Evolutionary conservation across 768 basidiomycete species (phyloP).

Genomic region (Candolleomyces efflorescens): DNA sequence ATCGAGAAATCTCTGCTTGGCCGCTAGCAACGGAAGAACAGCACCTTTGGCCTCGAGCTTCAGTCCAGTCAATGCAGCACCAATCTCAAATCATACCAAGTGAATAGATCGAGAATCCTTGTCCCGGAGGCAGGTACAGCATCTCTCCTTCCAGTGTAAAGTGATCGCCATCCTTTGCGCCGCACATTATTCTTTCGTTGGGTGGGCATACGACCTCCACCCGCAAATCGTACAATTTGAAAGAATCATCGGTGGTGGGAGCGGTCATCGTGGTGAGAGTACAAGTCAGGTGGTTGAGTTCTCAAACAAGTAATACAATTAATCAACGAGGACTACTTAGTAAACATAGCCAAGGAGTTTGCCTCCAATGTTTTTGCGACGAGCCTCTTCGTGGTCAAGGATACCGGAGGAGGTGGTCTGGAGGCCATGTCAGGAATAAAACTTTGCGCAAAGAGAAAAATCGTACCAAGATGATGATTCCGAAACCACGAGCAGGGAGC

Average conservation of each 20-base stretch:
- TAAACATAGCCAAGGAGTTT: constrained; percentile 93
- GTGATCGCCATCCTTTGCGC: constrained; percentile 59
- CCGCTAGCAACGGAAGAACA: constrained; percentile 62
- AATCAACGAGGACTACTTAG: constrained; percentile 33
- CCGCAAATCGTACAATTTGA: constrained; percentile 60
- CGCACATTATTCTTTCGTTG: constrained; percentile 54
- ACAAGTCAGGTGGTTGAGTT: neutral
- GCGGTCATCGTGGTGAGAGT: neutral
- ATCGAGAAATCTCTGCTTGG: constrained; percentile 56
- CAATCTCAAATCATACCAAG: constrained; percentile 33
- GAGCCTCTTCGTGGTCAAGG: constrained; percentile 97
- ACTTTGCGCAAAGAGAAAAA: neutral
- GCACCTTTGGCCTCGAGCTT: constrained; percentile 33
- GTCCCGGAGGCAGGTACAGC: constrained; percentile 53
- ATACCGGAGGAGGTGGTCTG: constrained; percentile 98
- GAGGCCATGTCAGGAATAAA: neutral
- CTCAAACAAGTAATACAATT: neutral
- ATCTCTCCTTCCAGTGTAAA: constrained; percentile 64
- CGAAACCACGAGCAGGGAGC: constrained; percentile 94
- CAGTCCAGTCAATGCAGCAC: neutral
- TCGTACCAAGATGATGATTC: constrained; percentile 89
- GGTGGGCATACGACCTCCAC: constrained; percentile 61
- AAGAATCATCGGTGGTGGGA: constrained; percentile 31
- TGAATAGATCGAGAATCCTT: constrained; percentile 69
- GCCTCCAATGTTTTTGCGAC: constrained; percentile 96